Evolutionary conservation across 179 eudicot species (phyloP), one percentile per base, ranked within the genome.

Genomic region (Monotropa hypopitys): DNA sequence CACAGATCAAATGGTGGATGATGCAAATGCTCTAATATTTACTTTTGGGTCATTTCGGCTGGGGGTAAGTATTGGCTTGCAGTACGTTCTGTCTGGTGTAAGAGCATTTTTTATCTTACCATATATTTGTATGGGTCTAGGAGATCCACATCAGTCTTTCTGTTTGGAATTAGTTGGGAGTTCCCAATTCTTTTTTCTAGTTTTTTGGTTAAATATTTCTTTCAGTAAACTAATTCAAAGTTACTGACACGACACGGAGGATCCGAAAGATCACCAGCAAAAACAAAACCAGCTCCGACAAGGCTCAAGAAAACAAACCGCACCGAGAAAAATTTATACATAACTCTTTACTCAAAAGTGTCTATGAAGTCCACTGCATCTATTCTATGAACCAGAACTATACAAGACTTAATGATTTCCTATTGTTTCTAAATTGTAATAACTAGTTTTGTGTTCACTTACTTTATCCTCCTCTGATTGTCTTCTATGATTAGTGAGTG

Each of bases 41-140:
- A 90, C 93, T 66, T 90, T 88, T 87, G 93, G 93, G 62, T 90
- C 93, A 12, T 90, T 85, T 78, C 85, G 89, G 66, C 79, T 90
- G 73, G 93, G 91, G 86, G 93, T 88, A 84, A 87, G 91, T 81
- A 72, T 18, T n/a, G 30, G 57, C n/a, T 33, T 56, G 45, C 76
- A 26, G 42, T 43, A 45, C 1, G 12, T 77, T 47, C 53, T 76
- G 54, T 67, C 3, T 13, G 46, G 32, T 43, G 32, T 49, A 65
- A 32, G 72, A 47, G 46, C 59, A 76, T 18, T 66, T 65, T 30
- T 23, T 4, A 20, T 61, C 43, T 46, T 18, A n/a, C 13, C 49
- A 0, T 54, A 20, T 54, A 9, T 54, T 54, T 23, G 7, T 20
- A 18, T 12, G 10, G 10, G 23, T 1, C 61, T 54, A n/a, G 0